These are phyloP conservation scores for Corylus americana DNA, from an alignment of 306 rosid genomes.

Conservation along the genomic window DNA sequence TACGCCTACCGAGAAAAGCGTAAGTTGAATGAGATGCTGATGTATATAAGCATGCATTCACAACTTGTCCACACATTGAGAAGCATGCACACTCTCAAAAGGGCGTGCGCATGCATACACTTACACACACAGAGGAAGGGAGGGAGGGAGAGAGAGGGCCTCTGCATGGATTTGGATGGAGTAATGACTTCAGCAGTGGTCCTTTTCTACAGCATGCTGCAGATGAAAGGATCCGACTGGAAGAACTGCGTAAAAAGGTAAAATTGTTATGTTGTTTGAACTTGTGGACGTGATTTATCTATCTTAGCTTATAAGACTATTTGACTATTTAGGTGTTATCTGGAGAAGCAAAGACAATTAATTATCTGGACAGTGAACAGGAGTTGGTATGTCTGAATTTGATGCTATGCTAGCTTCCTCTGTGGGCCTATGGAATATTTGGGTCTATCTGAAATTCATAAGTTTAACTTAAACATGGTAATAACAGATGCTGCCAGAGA, in stretches of 20 bases:
- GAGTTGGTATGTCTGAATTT: slow-evolving; percentile 65
- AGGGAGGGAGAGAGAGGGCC: neutral
- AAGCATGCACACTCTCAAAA: neutral
- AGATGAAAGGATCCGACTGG: slow-evolving; percentile 89
- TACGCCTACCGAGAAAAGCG: slow-evolving; percentile 8
- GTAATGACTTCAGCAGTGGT: slow-evolving; percentile 29
- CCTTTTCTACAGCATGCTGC: slow-evolving; percentile 79
- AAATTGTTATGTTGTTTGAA: slow-evolving; percentile 24
- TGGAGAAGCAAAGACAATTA: slow-evolving; percentile 71
- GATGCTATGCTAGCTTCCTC: slow-evolving; percentile 31
- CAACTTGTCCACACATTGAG: neutral
- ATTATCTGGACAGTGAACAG: slow-evolving; percentile 72
- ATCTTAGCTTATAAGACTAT: slow-evolving; percentile 25
- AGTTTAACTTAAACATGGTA: slow-evolving; percentile 25
- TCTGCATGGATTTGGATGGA: slow-evolving; percentile 10
- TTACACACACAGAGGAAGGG: neutral
- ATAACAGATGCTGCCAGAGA: slow-evolving; percentile 76
- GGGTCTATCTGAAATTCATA: slow-evolving; percentile 32
- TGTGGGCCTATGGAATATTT: neutral
- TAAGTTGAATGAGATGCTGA: neutral
- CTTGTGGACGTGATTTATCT: slow-evolving; percentile 21
- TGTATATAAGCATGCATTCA: slow-evolving; percentile 1
- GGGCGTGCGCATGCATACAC: no score
- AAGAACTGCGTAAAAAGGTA: slow-evolving; percentile 91
- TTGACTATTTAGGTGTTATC: slow-evolving; percentile 60